Base-by-base conservation (phyloP, 306 rosid genomes). In the Ormosia semicastrata region DNA sequence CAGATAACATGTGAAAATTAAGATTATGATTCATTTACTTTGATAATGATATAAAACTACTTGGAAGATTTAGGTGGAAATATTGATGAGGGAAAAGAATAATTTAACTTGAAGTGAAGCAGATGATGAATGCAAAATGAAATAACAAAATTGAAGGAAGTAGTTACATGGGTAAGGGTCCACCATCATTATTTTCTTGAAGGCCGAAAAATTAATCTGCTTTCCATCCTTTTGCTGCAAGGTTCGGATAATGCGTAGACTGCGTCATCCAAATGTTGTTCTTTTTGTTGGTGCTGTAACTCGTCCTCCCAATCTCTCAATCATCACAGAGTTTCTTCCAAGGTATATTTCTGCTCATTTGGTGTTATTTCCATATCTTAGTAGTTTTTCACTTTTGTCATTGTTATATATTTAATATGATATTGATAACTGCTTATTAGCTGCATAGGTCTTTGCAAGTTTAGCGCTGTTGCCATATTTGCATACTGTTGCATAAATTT, bases 211-310 rank as follows among this genome's bases (percentile, higher is more conserved):
- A 41, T 2, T 46, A 57, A 83, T 84, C 72, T 36, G 32, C 6
- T 68, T 85, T 40, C 65, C 60, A 33, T 90, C 67, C 50, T 72
- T 84, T 50, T 74, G 64, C 79, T 75, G 66, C 80, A 84, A 95
- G 99, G 98, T 95, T 66, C 90, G 94, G 85, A 95, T 95, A 90
- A 95, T 95, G 99, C 97, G 97, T 15, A 91, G 94, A 58, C 84
- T 95, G 83, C 98, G 99, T 2, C 99, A 92, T 95, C 99, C 99
- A 46, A 95, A 95, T 81, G 88, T 95, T 71, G 97, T 95, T 84
- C 97, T 93, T 68, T 95, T 95, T 78, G 91, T 95, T 97, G 99
- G 99, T 82, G 99, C 99, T 59, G 97, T 95, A 83, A 95, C 98
- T 47, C 98, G 98, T 69, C 94, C 99, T 62, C 99, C 99, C 52